Percentiles rank a stretch among this genome's conserved stretches.
Evolutionary conservation across 2,329 filamentous ascomycete genomes (phyloP).

Genomic region (Fusarium floridanum): DNA sequence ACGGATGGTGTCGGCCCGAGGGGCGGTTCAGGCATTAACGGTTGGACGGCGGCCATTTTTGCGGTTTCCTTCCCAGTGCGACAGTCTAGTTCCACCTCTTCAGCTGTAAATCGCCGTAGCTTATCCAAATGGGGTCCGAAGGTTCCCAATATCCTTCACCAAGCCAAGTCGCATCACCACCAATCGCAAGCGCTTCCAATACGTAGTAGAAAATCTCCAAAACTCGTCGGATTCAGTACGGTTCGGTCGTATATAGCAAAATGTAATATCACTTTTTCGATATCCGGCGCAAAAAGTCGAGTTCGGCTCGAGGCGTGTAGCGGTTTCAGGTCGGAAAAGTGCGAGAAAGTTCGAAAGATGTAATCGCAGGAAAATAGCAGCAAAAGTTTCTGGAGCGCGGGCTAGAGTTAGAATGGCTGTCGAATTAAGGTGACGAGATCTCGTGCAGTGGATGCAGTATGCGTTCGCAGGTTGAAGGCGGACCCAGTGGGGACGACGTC

Average conservation of each 20-base stretch:
- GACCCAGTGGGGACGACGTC: slow-evolving; percentile 43
- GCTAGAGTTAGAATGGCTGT: slow-evolving; percentile 18
- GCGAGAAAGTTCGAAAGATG: neutral
- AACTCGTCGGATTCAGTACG: neutral
- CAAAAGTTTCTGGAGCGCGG: slow-evolving; percentile 4
- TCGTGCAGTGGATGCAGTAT: slow-evolving; percentile 18
- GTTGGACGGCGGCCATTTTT: slow-evolving; percentile 56
- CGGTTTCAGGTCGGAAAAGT: slow-evolving; percentile 5
- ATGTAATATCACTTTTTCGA: slow-evolving; percentile 1
- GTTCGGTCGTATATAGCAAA: slow-evolving; percentile 9
- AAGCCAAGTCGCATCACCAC: slow-evolving; percentile 30
- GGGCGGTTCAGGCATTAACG: slow-evolving; percentile 52
- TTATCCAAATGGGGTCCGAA: slow-evolving; percentile 9
- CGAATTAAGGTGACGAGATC: slow-evolving; percentile 17
- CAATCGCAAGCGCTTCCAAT: slow-evolving; percentile 16
- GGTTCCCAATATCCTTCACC: slow-evolving; percentile 26
- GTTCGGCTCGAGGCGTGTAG: neutral
- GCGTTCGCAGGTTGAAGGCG: slow-evolving; percentile 31
- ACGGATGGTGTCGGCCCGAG: slow-evolving; percentile 45
- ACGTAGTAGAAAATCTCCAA: slow-evolving; percentile 2
- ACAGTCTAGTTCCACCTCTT: slow-evolving; percentile 20
- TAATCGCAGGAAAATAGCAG: neutral
- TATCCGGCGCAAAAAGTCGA: slow-evolving; percentile 11
- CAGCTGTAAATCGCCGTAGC: slow-evolving; percentile 12
- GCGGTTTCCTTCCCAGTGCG: slow-evolving; percentile 1